These are phyloP conservation scores for Apiotrichum domesticum DNA, from an alignment of 1,284 basidiomycete species.

Conservation along the genomic window DNA sequence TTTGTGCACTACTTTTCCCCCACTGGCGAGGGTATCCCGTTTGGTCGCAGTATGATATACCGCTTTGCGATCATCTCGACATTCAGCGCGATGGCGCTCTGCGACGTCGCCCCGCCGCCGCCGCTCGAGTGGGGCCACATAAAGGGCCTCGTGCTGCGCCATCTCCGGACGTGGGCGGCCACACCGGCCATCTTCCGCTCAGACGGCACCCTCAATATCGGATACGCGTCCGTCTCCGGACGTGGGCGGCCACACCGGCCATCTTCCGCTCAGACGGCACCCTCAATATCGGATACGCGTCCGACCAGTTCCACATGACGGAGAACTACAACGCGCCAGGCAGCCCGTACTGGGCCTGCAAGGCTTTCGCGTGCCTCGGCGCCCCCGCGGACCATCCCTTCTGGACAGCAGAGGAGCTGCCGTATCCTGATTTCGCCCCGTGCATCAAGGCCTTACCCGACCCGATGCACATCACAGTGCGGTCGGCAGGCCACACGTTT, in stretches of 20 bases:
- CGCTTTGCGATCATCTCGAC: conserved; percentile 72
- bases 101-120: conserved; percentile 60
- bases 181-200: conserved; percentile 53
- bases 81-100: conserved; percentile 67
- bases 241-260: conserved; percentile 58
- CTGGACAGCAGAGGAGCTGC: conserved; percentile 61
- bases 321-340: conserved; percentile 69
- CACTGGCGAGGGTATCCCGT: conserved; percentile 66
- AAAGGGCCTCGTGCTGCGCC: conserved; percentile 66
- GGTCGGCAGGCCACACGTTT: conserved; percentile 57
- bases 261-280: conserved; percentile 58
- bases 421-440: conserved; percentile 51
- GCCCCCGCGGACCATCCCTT: conserved; percentile 62
- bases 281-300: conserved; percentile 65
- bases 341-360: conserved; percentile 77
- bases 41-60: conserved; percentile 68
- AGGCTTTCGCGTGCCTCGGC: conserved; percentile 64
- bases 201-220: conserved; percentile 67
- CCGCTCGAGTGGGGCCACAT: conserved; percentile 64
- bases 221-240: conserved; percentile 63
- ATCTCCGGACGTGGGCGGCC: conserved; percentile 63
- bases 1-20: conserved; percentile 69
- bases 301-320: conserved; percentile 68
- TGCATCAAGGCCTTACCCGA: conserved; percentile 55
- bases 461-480: conserved; percentile 62